Evolutionary conservation across 2,329 filamentous ascomycete species (phyloP).

Genomic region (Colletotrichum neosansevieriae): DNA sequence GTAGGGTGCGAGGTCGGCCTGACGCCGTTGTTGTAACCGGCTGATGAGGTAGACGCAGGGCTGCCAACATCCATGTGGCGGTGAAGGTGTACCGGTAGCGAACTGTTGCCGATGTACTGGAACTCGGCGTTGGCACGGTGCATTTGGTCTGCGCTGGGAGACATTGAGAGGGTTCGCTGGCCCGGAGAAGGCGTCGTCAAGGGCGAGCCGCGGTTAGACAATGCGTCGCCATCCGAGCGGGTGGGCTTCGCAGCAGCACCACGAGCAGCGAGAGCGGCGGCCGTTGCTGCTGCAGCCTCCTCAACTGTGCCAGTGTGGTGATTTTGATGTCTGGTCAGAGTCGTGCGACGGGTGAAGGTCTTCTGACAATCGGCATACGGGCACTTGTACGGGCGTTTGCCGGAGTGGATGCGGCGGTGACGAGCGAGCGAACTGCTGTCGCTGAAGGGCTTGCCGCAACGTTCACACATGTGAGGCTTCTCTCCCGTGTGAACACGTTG

Average conservation of each 20-base stretch:
- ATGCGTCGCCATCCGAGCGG: slow-evolving; percentile 77
- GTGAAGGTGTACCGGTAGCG: slow-evolving; percentile 86
- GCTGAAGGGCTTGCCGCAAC: slow-evolving; percentile 97
- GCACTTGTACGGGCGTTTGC: slow-evolving; percentile 96
- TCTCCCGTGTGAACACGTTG: slow-evolving; percentile 96
- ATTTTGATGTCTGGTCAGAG: slow-evolving; percentile 94
- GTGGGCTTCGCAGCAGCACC: slow-evolving; percentile 56
- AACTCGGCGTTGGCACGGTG: slow-evolving; percentile 75
- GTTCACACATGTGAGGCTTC: slow-evolving; percentile 98
- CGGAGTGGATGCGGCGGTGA: slow-evolving; percentile 94
- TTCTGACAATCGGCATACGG: slow-evolving; percentile 98
- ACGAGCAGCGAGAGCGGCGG: slow-evolving; percentile 79
- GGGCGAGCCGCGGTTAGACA: slow-evolving; percentile 79
- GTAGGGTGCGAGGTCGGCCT: slow-evolving; percentile 88
- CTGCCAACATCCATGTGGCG: slow-evolving; percentile 78
- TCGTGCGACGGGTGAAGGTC: slow-evolving; percentile 96
- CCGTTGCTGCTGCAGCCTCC: slow-evolving; percentile 89
- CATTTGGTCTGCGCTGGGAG: slow-evolving; percentile 78
- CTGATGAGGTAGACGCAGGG: slow-evolving; percentile 75
- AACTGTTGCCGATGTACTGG: slow-evolving; percentile 81
- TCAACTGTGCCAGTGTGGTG: slow-evolving; percentile 96
- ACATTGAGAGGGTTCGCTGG: slow-evolving; percentile 84
- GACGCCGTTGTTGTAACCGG: slow-evolving; percentile 67
- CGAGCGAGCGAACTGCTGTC: slow-evolving; percentile 94
- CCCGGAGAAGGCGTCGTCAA: slow-evolving; percentile 85